Percentiles rank a stretch among this genome's conserved stretches.
phyloP scores from a whole-genome alignment of 331 rosid genomes.

The Dryas integrifolia region DNA sequence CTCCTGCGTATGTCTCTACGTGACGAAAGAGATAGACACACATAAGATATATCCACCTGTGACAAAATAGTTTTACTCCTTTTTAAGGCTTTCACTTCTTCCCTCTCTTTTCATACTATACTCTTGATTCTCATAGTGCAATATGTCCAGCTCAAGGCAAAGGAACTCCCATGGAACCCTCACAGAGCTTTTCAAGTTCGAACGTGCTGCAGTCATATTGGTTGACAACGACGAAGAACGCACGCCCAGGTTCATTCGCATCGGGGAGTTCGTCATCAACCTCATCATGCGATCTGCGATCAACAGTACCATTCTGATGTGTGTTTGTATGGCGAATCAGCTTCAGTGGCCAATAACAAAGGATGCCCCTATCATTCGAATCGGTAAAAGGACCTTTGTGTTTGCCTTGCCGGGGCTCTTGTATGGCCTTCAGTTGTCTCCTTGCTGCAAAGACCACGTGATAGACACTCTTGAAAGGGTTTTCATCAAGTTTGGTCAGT shows the following conservation, averaged over 20 bases:
- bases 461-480: not conserved
- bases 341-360: conserved; percentile 33
- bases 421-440: conserved; percentile 22
- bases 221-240: conserved; percentile 6
- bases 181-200: not conserved
- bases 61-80: no score
- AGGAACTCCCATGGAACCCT: not conserved
- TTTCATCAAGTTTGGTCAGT: conserved; percentile 21
- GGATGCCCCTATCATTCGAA: conserved; percentile 17
- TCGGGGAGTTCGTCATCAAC: conserved; percentile 1
- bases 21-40: no score
- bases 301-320: not conserved
- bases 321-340: conserved; percentile 1
- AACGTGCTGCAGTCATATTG: not conserved
- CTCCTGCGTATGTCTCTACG: no score
- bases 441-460: accelerated
- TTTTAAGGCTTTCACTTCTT: no score
- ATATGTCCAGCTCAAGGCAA: no score
- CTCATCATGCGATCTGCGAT: not conserved
- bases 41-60: no score
- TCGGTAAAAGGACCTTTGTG: not conserved
- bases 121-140: not conserved
- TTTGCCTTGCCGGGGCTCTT: conserved; percentile 33
- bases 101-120: no score
- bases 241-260: not conserved